Evolutionary conservation across 176 grass and related monocot genomes (phyloP).

Genomic region (Aechmea fasciata): DNA sequence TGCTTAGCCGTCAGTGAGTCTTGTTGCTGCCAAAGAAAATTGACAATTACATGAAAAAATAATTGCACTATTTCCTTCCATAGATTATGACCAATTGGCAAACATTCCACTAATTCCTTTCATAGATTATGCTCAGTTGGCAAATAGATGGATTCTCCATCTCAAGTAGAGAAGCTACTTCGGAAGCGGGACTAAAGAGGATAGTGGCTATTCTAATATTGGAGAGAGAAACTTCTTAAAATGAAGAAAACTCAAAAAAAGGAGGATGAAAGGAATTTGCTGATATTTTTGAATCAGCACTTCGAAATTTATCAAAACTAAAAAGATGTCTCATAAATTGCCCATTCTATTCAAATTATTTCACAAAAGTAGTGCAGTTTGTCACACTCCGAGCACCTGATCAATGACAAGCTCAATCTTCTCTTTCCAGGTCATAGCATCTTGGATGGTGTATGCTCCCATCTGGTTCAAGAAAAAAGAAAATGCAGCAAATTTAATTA

Average conservation of each 20-base stretch:
- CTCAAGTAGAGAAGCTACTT: too few relatives aligned
- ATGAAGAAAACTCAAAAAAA: not conserved
- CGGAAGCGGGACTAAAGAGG: too few relatives aligned
- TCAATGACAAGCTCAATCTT: conserved; percentile 81
- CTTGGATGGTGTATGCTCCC: conserved; percentile 71
- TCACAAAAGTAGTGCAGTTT: not conserved
- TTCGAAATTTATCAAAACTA: not conserved
- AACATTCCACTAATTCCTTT: not conserved
- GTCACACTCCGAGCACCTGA: conserved; percentile 39
- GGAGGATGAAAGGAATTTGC: not conserved
- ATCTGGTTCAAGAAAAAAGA: conserved; percentile 42
- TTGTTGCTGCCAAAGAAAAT: conserved; percentile 58
- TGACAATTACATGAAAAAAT: not conserved
- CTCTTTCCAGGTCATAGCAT: conserved; percentile 70
- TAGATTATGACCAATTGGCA: not conserved
- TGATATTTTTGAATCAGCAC: not conserved
- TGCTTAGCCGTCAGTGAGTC: conserved; percentile 44
- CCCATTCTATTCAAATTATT: not conserved
- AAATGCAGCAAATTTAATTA: conserved; percentile 2
- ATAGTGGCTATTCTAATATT: too few relatives aligned
- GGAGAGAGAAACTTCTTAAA: not conserved
- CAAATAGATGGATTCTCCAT: not conserved
- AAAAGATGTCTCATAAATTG: not conserved
- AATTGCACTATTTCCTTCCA: not conserved
- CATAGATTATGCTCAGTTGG: not conserved